Base-by-base conservation (phyloP, 2,329 filamentous ascomycete genomes). In the Cryoendolithus antarcticus region DNA sequence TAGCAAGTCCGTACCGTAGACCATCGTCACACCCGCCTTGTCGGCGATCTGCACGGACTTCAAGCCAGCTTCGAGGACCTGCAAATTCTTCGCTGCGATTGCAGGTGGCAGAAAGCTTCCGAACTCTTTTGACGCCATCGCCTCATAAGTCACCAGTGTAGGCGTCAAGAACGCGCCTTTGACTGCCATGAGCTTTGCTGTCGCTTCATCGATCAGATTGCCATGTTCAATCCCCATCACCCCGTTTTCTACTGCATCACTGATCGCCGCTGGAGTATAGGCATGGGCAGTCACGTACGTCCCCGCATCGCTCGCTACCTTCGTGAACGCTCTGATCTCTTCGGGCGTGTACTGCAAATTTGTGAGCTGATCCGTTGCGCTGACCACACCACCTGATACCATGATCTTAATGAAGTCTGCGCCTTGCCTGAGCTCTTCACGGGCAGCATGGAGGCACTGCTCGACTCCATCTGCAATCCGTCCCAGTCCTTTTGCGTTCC, bases 381-480 rank as follows among this genome's bases (percentile, higher is more conserved):
- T 70, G 0, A 69, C 64, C 1, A 78, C 72, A 6, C 75, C 74
- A 1, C 75, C 74, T 4, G 65, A 65, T 1, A 62, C 62, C 72
- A 77, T 77, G 44, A 79, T 72, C 54, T 78, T 78, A 54, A 79
- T 66, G 47, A 77, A 77, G 48, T 77, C 71, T 1, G 71, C 69
- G 2, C 74, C 74, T 6, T 57, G 62, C 2, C 74, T 62, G 0
- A 79, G 52, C 50, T 77, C 67, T 37, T 75, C 71, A 2, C 74
- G 62, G 0, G 67, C 64, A 6, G 60, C 66, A 12, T 63, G 63
- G 32, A 73, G 59, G 44, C 73, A 77, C 33, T 71, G 68, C 0
- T 70, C 61, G 1, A 74, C 71, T 1, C 74, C 71, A 49, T 77
- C 70, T 32, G 64, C 67, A 1, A 75, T 57, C 6, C 64, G 56